These are phyloP conservation scores for Cyclostephanos tholiformis DNA, from an alignment of 108 stramenopile genomes.

Conservation along the genomic window DNA sequence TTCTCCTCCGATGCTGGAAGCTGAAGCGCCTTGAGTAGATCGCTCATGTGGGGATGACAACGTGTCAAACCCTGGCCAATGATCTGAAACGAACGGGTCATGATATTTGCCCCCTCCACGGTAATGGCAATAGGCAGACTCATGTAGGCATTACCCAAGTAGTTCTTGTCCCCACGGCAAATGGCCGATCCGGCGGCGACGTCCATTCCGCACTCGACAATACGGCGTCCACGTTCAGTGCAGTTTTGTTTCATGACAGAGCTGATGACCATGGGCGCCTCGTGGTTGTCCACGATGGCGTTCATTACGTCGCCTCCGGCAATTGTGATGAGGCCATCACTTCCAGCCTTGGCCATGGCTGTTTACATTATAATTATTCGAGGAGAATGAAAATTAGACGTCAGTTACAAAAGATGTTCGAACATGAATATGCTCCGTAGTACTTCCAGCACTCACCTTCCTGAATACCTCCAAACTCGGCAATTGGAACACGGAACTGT, in stretches of 20 bases:
- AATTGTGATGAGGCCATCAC: conserved; percentile 90
- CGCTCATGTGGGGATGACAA: conserved; percentile 97
- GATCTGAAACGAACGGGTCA: conserved; percentile 97
- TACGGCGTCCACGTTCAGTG: conserved; percentile 92
- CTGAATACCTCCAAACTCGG: conserved; percentile 98
- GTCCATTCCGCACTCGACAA: conserved; percentile 97
- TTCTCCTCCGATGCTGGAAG: conserved; percentile 84
- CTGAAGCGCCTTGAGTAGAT: conserved; percentile 90
- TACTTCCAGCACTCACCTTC: conserved; percentile 62
- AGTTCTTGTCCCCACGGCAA: conserved; percentile 95
- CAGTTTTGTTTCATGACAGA: conserved; percentile 99
- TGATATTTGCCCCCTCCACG: conserved; percentile 98
- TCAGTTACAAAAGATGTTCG: not conserved
- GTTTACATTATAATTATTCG: not conserved
- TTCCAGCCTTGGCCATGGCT: conserved; percentile 88
- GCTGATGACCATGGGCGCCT: conserved; percentile 97
- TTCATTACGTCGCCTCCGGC: conserved; percentile 96
- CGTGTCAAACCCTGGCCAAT: conserved; percentile 98
- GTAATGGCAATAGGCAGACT: conserved; percentile 97
- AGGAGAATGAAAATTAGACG: not conserved
- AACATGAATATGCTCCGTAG: not conserved
- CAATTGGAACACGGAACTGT: conserved; percentile 98
- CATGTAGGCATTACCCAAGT: conserved; percentile 95
- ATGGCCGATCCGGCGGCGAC: conserved; percentile 96
- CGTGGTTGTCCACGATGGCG: conserved; percentile 98